Conservation (phyloP, 2,329 filamentous ascomycete genomes). For the Blastomyces emzantsi region DNA sequence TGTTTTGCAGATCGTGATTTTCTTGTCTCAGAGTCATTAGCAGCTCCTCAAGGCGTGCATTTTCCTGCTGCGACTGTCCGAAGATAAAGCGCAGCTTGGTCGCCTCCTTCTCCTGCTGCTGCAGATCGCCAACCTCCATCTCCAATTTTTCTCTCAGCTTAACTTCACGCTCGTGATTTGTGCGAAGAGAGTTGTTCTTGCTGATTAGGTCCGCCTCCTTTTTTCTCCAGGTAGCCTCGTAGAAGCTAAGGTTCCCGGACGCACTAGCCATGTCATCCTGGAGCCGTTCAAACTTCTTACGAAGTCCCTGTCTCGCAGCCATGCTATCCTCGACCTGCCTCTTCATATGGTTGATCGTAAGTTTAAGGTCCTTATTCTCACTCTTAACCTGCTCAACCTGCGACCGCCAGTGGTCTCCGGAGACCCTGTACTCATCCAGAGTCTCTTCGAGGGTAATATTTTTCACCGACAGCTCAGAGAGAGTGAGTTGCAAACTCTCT, state of each 20-base stretch:
- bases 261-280: conserved; percentile 80
- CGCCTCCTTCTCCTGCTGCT: conserved; percentile 64
- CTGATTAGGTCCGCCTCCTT: conserved; percentile 50
- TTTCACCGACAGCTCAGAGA: conserved; percentile 48
- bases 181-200: conserved; percentile 47
- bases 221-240: conserved; percentile 69
- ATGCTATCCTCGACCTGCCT: conserved; percentile 79
- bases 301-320: conserved; percentile 72
- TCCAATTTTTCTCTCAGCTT: conserved; percentile 54
- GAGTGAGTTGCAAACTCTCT: conserved; percentile 44
- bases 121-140: conserved; percentile 50
- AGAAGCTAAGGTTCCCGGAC: conserved; percentile 68
- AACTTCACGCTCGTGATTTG: conserved; percentile 58
- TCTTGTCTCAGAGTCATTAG: conserved; percentile 41
- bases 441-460: conserved; percentile 53
- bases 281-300: conserved; percentile 71
- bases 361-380: conserved; percentile 64
- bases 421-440: conserved; percentile 55
- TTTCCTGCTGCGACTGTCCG: conserved; percentile 51
- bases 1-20: conserved; percentile 63
- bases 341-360: conserved; percentile 62
- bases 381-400: conserved; percentile 49
- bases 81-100: conserved; percentile 72
- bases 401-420: conserved; percentile 50
- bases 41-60: conserved; percentile 55